A percentile compares a stretch with the other conserved stretches of the same genome.
These are phyloP conservation scores for Sphagnum contortum DNA, from an alignment of 225 moss, liverwort and hornwort genomes.

Conservation along the genomic window DNA sequence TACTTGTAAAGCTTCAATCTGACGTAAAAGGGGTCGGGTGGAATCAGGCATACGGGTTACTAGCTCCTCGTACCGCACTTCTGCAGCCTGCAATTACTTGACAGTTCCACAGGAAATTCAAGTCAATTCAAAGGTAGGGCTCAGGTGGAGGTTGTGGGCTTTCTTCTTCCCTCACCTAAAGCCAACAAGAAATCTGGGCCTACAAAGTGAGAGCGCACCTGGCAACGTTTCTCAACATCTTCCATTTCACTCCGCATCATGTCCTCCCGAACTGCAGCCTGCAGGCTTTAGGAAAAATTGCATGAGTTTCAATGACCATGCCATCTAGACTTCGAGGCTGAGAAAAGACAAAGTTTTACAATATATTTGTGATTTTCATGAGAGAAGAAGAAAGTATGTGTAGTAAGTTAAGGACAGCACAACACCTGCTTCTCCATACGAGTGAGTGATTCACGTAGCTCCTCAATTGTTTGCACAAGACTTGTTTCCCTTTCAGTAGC, in stretches of 20 bases:
- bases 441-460: slow-evolving; percentile 85
- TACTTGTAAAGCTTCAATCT: slow-evolving; percentile 97
- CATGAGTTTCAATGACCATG: not conserved
- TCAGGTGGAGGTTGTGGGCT: too few relatives aligned
- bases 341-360: not conserved
- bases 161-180: too few relatives aligned
- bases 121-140: not conserved
- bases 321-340: not conserved
- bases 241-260: slow-evolving; percentile 64
- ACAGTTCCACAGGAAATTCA: not conserved
- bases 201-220: slow-evolving; percentile 36
- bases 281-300: slow-evolving; percentile 3
- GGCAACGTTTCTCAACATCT: slow-evolving; percentile 95
- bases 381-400: not conserved
- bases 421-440: slow-evolving; percentile 90
- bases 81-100: slow-evolving; percentile 63
- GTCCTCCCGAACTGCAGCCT: slow-evolving; percentile 92
- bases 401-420: not conserved
- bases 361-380: too few relatives aligned
- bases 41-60: slow-evolving; percentile 95
- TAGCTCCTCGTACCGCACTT: slow-evolving; percentile 90
- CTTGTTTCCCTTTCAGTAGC: slow-evolving; percentile 78
- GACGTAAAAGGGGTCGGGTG: slow-evolving; percentile 80
- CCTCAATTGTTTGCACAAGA: slow-evolving; percentile 78
- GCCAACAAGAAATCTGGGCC: not conserved